These are phyloP conservation scores for Eutrema heterophyllum DNA, from an alignment of 345 rosid genomes.

Conservation along the genomic window DNA sequence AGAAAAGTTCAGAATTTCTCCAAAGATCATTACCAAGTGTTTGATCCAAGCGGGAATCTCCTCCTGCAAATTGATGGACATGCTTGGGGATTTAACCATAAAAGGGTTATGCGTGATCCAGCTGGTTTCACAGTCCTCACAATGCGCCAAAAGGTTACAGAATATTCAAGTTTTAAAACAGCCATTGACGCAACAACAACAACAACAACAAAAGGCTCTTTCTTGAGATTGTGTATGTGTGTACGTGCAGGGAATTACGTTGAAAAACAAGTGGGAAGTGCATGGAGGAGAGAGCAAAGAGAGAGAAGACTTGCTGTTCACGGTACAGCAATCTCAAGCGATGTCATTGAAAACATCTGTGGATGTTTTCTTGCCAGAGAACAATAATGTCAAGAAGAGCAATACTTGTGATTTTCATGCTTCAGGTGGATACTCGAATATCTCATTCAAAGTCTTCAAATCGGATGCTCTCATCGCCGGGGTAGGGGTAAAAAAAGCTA, in stretches of 20 bases:
- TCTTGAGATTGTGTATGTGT: not conserved
- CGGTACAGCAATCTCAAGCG: conserved; percentile 45
- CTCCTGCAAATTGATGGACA: conserved; percentile 66
- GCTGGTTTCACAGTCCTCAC: conserved; percentile 65
- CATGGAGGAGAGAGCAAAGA: conserved; percentile 52
- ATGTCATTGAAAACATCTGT: conserved; percentile 52
- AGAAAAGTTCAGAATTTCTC: conserved; percentile 47
- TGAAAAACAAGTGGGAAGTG: conserved; percentile 49
- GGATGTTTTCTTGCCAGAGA: conserved; percentile 44
- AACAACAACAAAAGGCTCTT: not conserved
- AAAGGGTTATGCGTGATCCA: conserved; percentile 56
- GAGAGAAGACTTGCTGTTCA: conserved; percentile 35
- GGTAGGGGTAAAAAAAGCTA: conserved; percentile 40
- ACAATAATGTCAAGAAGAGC: conserved; percentile 23
- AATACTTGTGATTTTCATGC: conserved; percentile 45
- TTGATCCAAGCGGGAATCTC: conserved; percentile 53
- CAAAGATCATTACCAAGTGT: conserved; percentile 42
- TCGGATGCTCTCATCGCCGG: conserved; percentile 55
- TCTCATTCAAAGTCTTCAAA: conserved; percentile 54
- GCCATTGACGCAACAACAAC: not conserved
- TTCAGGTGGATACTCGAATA: conserved; percentile 43
- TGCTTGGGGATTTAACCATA: conserved; percentile 50
- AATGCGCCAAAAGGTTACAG: conserved; percentile 53
- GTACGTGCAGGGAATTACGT: conserved; percentile 34
- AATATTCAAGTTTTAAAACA: not conserved